Conservation (phyloP, 805 yeast genomes). For the Zygosaccharomyces gambellarensis region DNA sequence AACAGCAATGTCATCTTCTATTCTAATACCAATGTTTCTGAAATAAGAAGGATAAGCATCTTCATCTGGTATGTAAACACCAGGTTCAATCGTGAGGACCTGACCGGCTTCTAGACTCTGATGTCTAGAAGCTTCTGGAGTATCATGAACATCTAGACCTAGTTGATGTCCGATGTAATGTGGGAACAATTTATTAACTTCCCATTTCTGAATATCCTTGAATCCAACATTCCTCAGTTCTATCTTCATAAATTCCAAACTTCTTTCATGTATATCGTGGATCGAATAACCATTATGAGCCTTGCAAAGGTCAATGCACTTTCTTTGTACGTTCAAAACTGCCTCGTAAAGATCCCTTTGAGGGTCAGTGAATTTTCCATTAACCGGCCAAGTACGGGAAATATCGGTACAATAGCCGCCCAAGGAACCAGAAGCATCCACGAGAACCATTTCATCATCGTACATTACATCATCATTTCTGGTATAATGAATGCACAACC, state of each 20-base stretch:
- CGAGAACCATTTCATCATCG: conserved; percentile 76
- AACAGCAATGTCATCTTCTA: conserved; percentile 88
- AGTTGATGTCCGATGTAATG: conserved; percentile 95
- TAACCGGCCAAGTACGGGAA: conserved; percentile 93
- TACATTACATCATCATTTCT: conserved; percentile 79
- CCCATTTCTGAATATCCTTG: conserved; percentile 44
- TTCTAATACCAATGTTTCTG: conserved; percentile 87
- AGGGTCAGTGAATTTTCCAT: conserved; percentile 65
- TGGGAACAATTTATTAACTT: conserved; percentile 64
- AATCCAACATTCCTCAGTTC: conserved; percentile 77
- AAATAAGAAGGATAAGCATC: conserved; percentile 68
- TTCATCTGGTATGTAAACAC: conserved; percentile 79
- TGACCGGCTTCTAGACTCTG: conserved; percentile 58
- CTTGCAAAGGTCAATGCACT: conserved; percentile 67
- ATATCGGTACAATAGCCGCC: conserved; percentile 97
- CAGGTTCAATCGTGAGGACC: conserved; percentile 94
- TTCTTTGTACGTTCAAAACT: conserved; percentile 74
- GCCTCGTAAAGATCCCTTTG: conserved; percentile 87
- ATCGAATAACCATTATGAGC: conserved; percentile 49
- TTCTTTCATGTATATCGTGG: conserved; percentile 69
- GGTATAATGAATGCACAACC: conserved; percentile 89
- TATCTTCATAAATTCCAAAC: conserved; percentile 52
- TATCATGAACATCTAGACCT: conserved; percentile 88
- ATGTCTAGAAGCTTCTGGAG: conserved; percentile 58
- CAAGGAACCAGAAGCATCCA: conserved; percentile 89